Evolutionary conservation across 2,329 filamentous ascomycete genomes (phyloP).

Genomic region (Diaporthe eres): DNA sequence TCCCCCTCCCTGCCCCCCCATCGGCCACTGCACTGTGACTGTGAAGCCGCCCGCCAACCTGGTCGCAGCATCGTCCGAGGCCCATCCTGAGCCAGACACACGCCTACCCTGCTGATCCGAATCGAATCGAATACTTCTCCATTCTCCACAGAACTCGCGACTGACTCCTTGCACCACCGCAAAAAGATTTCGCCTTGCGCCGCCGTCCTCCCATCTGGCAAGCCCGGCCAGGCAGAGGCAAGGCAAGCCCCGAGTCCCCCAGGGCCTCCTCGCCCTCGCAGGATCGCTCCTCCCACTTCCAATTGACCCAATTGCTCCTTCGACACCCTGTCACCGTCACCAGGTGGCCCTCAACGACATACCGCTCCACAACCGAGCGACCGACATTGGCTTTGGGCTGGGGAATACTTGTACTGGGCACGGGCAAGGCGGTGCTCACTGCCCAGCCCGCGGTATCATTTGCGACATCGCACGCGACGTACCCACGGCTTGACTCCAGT

Average conservation of each 20-base stretch:
- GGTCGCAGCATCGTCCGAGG: slow-evolving; percentile 35
- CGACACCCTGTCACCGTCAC: slow-evolving; percentile 17
- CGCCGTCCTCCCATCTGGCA: slow-evolving; percentile 34
- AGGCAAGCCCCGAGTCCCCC: slow-evolving; percentile 18
- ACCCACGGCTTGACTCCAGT: slow-evolving; percentile 44
- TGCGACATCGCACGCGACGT: slow-evolving; percentile 44
- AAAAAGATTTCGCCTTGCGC: slow-evolving; percentile 38
- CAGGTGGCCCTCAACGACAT: slow-evolving; percentile 7
- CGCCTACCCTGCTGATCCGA: slow-evolving; percentile 37
- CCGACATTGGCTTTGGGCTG: slow-evolving; percentile 34
- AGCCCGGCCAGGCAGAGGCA: slow-evolving; percentile 22
- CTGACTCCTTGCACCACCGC: slow-evolving; percentile 36
- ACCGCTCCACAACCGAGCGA: slow-evolving; percentile 26
- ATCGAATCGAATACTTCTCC: slow-evolving; percentile 37
- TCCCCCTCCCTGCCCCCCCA: slow-evolving; percentile 7
- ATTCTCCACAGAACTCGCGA: slow-evolving; percentile 34
- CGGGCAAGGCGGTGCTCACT: slow-evolving; percentile 40
- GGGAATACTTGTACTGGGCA: slow-evolving; percentile 33
- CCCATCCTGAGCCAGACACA: slow-evolving; percentile 30
- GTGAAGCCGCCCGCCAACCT: slow-evolving; percentile 32
- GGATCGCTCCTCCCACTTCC: neutral
- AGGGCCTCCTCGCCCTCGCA: slow-evolving; percentile 14
- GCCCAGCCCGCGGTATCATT: slow-evolving; percentile 39
- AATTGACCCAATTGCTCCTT: slow-evolving; percentile 31
- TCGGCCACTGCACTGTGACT: slow-evolving; percentile 33